These are phyloP conservation scores for Kwoniella newhampshirensis DNA, from an alignment of 768 basidiomycete genomes.

Conservation along the genomic window DNA sequence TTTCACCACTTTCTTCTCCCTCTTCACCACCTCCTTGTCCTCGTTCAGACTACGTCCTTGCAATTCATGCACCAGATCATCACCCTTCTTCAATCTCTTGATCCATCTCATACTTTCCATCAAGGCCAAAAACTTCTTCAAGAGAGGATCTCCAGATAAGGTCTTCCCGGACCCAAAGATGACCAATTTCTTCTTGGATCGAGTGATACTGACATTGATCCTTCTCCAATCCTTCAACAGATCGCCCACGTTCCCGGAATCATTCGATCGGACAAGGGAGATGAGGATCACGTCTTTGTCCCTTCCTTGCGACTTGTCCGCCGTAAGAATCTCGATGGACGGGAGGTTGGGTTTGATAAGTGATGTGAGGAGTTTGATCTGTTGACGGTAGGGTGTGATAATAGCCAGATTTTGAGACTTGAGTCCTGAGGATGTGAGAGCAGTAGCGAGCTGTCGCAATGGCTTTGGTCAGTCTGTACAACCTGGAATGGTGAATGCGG, in stretches of 20 bases:
- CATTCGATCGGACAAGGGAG: constrained; percentile 87
- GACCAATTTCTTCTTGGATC: constrained; percentile 84
- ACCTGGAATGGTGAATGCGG: not conserved
- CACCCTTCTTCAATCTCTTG: constrained; percentile 60
- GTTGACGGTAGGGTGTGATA: constrained; percentile 90
- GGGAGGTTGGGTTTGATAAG: constrained; percentile 61
- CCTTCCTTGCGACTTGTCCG: constrained; percentile 88
- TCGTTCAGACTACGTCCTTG: not conserved
- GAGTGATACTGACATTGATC: constrained; percentile 94
- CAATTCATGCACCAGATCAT: constrained; percentile 60
- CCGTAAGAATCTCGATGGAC: constrained; percentile 75
- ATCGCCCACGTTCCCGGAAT: constrained; percentile 76
- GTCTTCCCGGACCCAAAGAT: constrained; percentile 86
- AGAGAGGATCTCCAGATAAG: constrained; percentile 58
- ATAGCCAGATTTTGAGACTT: constrained; percentile 72
- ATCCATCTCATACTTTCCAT: constrained; percentile 76
- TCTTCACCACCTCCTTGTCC: constrained; percentile 7
- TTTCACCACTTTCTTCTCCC: constrained; percentile 22
- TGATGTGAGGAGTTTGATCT: constrained; percentile 81
- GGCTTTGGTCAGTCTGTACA: not conserved
- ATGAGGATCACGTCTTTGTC: constrained; percentile 95
- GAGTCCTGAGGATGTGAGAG: constrained; percentile 67
- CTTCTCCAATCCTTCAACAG: constrained; percentile 92
- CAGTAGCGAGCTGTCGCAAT: constrained; percentile 62
- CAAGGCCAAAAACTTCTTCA: constrained; percentile 73